Base-by-base conservation (phyloP, 441 rosid genomes). In the Bocquillonia castaneifolia region DNA sequence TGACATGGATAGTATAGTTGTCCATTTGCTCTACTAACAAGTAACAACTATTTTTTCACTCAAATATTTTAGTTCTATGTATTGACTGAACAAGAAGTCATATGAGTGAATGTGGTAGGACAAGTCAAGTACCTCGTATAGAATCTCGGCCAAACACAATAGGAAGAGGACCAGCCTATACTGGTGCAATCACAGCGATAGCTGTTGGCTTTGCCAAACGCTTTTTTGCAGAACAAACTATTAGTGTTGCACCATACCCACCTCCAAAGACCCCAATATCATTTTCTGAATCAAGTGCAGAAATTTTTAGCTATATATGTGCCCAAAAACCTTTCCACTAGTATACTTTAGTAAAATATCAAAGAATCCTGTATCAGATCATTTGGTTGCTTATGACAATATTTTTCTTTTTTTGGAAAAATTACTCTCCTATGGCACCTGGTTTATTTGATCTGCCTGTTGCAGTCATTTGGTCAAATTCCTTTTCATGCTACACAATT, bases 161-260 rank as follows among this genome's bases (percentile, higher is more conserved):
- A 40, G 94, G 97, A 18, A 93, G 89, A 58, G 96, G 97, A 55
- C 97, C 96, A 71, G 92, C 93, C 95, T 92, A 88, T 59, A 96
- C 88, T 34, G 97, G 96, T 29, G 98, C 97, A 63, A 90, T 88
- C 10, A 92, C 94, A 65, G 94, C 94, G 48, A 87, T 86, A 54
- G 92, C 96, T 71, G 78, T 78, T 65, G 96, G 90, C 77, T 89
- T 89, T 67, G 87, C 86, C 82, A 89, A 74, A 75, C 84, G 86
- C 72, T 89, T 90, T 68, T 78, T 80, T 0, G 88, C 79, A 32
- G 94, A 94, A 78, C 89, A 87, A 60, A 88, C 75, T 37, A 80
- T 72, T 54, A 87, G 62, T 63, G 94, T 87, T 69, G 97, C 90
- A 59, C 94, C 97, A 84, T 89, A 96, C 36, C 96, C 97, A 60